Base-by-base conservation (phyloP, 768 basidiomycete species). In the Chalciporus piperatus region DNA sequence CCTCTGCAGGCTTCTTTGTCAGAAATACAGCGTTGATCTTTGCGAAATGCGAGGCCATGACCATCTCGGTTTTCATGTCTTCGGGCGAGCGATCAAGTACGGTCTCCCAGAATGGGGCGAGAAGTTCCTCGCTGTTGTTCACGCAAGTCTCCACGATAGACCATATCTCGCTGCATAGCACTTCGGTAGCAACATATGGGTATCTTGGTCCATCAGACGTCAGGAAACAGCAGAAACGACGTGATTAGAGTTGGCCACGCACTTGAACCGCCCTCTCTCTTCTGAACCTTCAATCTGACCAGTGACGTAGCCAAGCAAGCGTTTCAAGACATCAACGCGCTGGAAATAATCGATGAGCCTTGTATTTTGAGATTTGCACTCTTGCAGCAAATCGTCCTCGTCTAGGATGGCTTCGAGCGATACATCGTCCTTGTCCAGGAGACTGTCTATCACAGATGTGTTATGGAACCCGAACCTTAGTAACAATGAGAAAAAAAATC, bases 101-200 rank as follows among this genome's bases (percentile, higher is more conserved):
- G 16, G 82, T 84, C 69, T 97, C 92, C 94, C 94, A 97, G 75
- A 97, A 96, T 11, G 92, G 89, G 35, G 77, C 74, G 47, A 98
- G 77, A 47, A 97, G 76, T 51, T 87, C 82, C 10, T 83, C 76
- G 46, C 80, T 76, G 60, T 87, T 76, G 60, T 77, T 79, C 61
- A 96, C 75, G 60, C 92, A 90, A 1, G 91, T 92, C 70, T 94
- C 92, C 43, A 93, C 85, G 62, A 98, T 91, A 19, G 88, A 89
- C 87, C 93, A 97, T 71, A 96, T 87, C 61, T 96, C 94, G 69
- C 91, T 89, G 72, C 93, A 95, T 30, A 98, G 80, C 20, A 98
- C 92, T 68, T 98, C 96, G 23, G 95, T 93, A 14, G 92, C 88
- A 19, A 94, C 83, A 62, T 91, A 88, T 2, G 95, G 92, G 69